Conservation (phyloP, 2,329 filamentous ascomycete genomes). For the Pseudocercospora cruenta region DNA sequence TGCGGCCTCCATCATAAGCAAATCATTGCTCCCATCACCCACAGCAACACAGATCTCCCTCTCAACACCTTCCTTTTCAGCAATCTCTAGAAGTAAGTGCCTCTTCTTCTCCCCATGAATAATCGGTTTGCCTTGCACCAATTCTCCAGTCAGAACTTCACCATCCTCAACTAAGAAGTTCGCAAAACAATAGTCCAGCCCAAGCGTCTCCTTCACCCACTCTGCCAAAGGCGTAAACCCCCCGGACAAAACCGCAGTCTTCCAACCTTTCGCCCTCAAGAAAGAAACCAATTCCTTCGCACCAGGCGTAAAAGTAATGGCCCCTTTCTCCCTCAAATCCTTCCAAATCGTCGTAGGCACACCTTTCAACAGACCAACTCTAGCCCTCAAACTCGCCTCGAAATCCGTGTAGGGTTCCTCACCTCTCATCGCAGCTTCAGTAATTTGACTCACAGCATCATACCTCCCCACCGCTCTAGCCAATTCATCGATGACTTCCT, state of each 20-base stretch:
- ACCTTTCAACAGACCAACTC: constrained; percentile 79
- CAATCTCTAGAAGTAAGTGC: constrained; percentile 71
- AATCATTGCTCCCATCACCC: constrained; percentile 81
- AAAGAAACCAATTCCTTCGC: constrained; percentile 73
- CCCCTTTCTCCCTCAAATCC: constrained; percentile 63
- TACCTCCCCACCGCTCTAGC: constrained; percentile 73
- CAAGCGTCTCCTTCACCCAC: constrained; percentile 80
- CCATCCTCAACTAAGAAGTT: constrained; percentile 71
- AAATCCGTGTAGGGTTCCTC: constrained; percentile 76
- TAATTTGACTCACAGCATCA: constrained; percentile 82
- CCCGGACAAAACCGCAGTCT: constrained; percentile 87
- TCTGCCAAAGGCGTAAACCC: constrained; percentile 87
- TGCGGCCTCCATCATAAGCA: constrained; percentile 76
- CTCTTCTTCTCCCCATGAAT: constrained; percentile 77
- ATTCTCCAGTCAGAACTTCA: constrained; percentile 69
- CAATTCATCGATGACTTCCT: constrained; percentile 96
- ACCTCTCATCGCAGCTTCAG: constrained; percentile 90
- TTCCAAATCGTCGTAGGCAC: constrained; percentile 73
- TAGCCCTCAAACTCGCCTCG: constrained; percentile 76
- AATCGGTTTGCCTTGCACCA: constrained; percentile 69
- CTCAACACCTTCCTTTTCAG: constrained; percentile 66
- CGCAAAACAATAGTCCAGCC: constrained; percentile 84
- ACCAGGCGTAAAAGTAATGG: constrained; percentile 80
- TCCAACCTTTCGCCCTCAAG: constrained; percentile 77
- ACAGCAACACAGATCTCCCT: constrained; percentile 72